phyloP scores from a whole-genome alignment of 2,329 filamentous ascomycete genomes.

The Zelopaecilomyces penicillatus region DNA sequence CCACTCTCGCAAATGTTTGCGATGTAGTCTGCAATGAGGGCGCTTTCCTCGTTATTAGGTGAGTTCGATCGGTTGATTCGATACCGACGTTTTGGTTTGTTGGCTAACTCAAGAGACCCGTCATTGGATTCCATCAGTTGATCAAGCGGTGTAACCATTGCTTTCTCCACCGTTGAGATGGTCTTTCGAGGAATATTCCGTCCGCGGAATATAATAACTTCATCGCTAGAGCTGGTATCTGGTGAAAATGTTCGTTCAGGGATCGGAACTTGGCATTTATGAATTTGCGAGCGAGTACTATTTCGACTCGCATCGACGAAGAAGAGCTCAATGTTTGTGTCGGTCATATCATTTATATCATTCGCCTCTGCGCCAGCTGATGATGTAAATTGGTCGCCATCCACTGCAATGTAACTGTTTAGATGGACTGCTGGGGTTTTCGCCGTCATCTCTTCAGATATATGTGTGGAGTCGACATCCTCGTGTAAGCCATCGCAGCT shows the following conservation, averaged over 20 bases:
- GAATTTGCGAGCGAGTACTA: conserved; percentile 1
- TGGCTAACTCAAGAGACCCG: neutral
- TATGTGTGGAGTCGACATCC: neutral
- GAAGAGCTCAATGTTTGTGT: conserved; percentile 16
- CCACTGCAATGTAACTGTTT: neutral
- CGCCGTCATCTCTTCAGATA: neutral
- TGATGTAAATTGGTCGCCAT: neutral
- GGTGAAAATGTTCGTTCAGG: conserved; percentile 14
- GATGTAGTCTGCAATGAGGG: conserved; percentile 61
- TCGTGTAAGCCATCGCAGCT: conserved; percentile 24
- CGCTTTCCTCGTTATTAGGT: conserved; percentile 38
- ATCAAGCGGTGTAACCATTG: conserved; percentile 8
- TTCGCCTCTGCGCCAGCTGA: conserved; percentile 13
- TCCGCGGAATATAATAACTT: conserved; percentile 62
- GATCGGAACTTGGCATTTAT: conserved; percentile 3
- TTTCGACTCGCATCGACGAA: conserved; percentile 31
- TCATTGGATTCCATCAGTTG: neutral
- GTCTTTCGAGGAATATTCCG: conserved; percentile 27
- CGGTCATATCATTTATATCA: conserved; percentile 9
- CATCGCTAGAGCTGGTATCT: conserved; percentile 45
- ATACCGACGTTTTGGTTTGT: neutral
- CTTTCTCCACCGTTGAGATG: conserved; percentile 22
- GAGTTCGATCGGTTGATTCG: neutral
- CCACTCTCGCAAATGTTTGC: conserved; percentile 50
- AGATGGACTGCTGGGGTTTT: neutral